phyloP scores from a whole-genome alignment of 1,284 basidiomycete genomes.

The Gymnopus androsaceus region DNA sequence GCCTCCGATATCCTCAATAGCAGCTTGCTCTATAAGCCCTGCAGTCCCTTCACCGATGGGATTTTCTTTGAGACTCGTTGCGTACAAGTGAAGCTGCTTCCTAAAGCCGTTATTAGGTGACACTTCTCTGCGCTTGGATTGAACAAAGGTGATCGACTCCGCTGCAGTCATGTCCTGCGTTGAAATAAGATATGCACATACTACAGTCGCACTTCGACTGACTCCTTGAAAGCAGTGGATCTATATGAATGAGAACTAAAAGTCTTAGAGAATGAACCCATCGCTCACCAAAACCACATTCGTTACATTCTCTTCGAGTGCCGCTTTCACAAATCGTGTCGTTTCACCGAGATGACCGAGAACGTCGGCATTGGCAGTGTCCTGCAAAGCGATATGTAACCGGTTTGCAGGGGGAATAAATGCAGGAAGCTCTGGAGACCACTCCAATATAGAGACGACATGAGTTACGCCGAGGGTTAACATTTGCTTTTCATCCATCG shows the following conservation, averaged over 20 bases:
- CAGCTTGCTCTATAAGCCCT: too few relatives aligned
- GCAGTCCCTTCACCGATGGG: constrained; percentile 28
- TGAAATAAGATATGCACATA: constrained; percentile 80
- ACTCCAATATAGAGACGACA: constrained; percentile 61
- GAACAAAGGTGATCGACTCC: constrained; percentile 58
- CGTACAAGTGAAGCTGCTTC: constrained; percentile 58
- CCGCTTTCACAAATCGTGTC: constrained; percentile 63
- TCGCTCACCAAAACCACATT: constrained; percentile 63
- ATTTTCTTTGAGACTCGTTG: constrained; percentile 33
- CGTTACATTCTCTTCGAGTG: constrained; percentile 50
- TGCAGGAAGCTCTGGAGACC: constrained; percentile 44
- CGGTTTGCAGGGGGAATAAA: constrained; percentile 47
- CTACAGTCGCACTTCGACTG: constrained; percentile 78
- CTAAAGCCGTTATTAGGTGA: constrained; percentile 70
- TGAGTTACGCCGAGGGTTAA: constrained; percentile 65
- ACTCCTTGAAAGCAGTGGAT: constrained; percentile 84
- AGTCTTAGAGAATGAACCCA: constrained; percentile 26
- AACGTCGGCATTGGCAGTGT: constrained; percentile 57
- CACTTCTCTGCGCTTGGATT: constrained; percentile 56
- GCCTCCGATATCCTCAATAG: too few relatives aligned
- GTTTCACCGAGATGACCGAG: constrained; percentile 58
- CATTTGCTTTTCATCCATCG: constrained; percentile 48
- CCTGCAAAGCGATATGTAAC: constrained; percentile 59
- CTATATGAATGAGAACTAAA: constrained; percentile 29
- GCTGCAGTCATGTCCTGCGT: constrained; percentile 52